Base-by-base conservation (phyloP, 306 rosid species). In the Ochetophila trinervis region DNA sequence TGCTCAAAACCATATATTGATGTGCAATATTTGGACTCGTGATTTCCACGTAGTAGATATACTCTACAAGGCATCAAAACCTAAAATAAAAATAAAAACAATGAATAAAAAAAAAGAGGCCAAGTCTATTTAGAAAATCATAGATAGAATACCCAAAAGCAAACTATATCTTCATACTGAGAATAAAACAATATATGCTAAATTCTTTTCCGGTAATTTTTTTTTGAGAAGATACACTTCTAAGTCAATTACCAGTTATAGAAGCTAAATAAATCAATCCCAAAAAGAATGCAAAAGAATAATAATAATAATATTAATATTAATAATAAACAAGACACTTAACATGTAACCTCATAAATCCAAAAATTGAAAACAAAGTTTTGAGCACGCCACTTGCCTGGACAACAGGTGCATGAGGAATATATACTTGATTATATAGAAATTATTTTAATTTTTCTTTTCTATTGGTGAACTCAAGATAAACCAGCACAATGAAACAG, bases 31-130 rank as follows among this genome's bases (percentile, higher is more conserved):
- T 76, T 82, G 24, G 96, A 79, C 68, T 92, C 96, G 23, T 89
- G 95, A 80, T 80, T 89, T 71, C 98, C 96, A 62, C 95, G 93
- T 50, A 92, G 92, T 36, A 89, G 83, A 84, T 70, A 87, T 60
- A 92, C 95, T 87, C 92, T 87, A 67, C 76, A 66, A 71, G 98
- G 98, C 95, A 89, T 84, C 91, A 89, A 78, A 61, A 87, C 84
- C 98, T 87, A 81, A 72, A 75, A 64, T 52, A 20, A 61, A 78
- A 63, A 13, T 44, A 51, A 61, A 52, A 50, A 64, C 16, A 53
- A 72, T 63, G 19, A 53, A 32, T n/a, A 27, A 53, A 59, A 32
- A 14, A 27, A 13, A 67, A 53, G 8, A 50, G 5, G 50, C 23
- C 44, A 35, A 1, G 22, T 18, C 53, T 35, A 51, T 19, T 52